Evolutionary conservation across 768 basidiomycete species (phyloP).

Genomic region (Rubroboletus pulcherrimus): DNA sequence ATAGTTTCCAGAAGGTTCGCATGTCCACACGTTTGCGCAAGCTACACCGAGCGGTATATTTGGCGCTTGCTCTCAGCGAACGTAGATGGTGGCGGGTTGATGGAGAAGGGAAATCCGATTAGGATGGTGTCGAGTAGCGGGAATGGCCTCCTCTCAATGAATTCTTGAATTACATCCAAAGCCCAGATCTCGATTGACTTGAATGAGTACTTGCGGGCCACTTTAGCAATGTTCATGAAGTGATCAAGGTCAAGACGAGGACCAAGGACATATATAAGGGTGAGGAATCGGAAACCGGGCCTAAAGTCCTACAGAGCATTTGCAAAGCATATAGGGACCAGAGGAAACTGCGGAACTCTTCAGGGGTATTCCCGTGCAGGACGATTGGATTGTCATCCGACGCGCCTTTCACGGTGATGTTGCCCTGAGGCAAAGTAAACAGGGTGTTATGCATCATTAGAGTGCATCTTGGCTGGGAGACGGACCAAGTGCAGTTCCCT

Average conservation of each 20-base stretch:
- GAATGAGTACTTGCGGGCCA: conserved; percentile 74
- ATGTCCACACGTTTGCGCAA: conserved; percentile 67
- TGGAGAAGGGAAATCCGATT: conserved; percentile 22
- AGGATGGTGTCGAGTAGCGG: conserved; percentile 46
- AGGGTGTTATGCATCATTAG: conserved; percentile 32
- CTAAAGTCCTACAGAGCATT: conserved; percentile 46
- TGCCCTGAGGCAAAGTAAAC: conserved; percentile 65
- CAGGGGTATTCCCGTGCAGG: conserved; percentile 56
- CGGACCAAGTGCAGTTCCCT: too few relatives aligned
- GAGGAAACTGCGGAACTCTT: conserved; percentile 70
- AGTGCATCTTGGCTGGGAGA: too few relatives aligned
- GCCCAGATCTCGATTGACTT: conserved; percentile 73
- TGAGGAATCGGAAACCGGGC: background rate
- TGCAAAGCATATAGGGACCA: conserved; percentile 60
- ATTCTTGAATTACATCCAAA: conserved; percentile 67
- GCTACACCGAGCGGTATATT: conserved; percentile 56
- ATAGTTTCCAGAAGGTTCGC: conserved; percentile 56
- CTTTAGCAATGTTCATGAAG: conserved; percentile 59
- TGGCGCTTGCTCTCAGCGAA: conserved; percentile 41
- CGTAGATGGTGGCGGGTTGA: conserved; percentile 31
- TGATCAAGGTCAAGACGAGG: conserved; percentile 45
- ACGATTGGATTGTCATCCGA: conserved; percentile 65
- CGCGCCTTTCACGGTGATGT: conserved; percentile 47
- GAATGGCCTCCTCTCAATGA: conserved; percentile 55
- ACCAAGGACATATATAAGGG: background rate